Conservation (phyloP, 345 rosid species). For the Gossypium mustelinum region DNA sequence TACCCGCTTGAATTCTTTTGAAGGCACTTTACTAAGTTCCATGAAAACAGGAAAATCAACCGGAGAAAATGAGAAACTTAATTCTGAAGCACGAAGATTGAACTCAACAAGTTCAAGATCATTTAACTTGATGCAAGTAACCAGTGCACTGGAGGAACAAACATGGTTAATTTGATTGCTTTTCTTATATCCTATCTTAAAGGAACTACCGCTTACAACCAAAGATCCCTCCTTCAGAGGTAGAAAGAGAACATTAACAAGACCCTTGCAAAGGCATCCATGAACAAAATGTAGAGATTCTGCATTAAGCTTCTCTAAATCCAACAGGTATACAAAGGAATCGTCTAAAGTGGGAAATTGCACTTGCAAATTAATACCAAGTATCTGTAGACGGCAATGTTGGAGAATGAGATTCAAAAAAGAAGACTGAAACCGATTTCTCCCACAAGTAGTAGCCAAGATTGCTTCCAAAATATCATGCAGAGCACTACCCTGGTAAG, state of each 20-base stretch:
- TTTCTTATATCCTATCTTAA: constrained; percentile 52
- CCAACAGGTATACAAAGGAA: constrained; percentile 34
- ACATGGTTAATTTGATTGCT: constrained; percentile 31
- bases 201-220: constrained; percentile 40
- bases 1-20: constrained; percentile 35
- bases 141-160: constrained; percentile 36
- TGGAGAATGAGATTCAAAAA: constrained; percentile 57
- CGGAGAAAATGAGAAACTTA: constrained; percentile 51
- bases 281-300: constrained; percentile 48
- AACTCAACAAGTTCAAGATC: constrained; percentile 51
- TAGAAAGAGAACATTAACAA: constrained; percentile 42
- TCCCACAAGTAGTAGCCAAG: constrained; percentile 31
- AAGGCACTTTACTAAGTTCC: constrained; percentile 39
- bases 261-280: constrained; percentile 50
- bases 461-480: constrained; percentile 61
- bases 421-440: constrained; percentile 41
- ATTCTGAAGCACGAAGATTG: constrained; percentile 44
- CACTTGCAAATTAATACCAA: constrained; percentile 40
- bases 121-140: constrained; percentile 34
- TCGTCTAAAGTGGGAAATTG: constrained; percentile 45
- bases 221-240: constrained; percentile 50
- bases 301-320: constrained; percentile 49
- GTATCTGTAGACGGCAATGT: constrained; percentile 51
- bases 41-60: constrained; percentile 49
- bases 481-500: constrained; percentile 59